A percentile compares a stretch with the other conserved stretches of the same genome.
Conservation (phyloP, 2,329 filamentous ascomycete species). For the Paramyrothecium roridum region DNA sequence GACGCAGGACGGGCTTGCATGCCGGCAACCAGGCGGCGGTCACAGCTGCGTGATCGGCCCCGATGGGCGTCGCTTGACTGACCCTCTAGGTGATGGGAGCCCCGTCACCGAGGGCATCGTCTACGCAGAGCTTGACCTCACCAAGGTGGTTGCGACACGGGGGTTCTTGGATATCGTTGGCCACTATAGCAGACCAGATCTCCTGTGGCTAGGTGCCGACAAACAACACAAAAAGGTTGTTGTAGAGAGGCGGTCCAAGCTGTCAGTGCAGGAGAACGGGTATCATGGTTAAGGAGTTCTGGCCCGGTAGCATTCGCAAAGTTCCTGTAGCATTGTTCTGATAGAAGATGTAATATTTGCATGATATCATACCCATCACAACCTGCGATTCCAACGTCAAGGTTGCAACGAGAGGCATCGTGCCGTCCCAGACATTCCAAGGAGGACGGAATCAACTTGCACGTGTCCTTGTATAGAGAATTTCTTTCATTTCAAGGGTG, state of each 20-base stretch:
- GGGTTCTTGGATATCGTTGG: conserved; percentile 34
- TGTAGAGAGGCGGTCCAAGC: conserved; percentile 7
- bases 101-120: conserved; percentile 39
- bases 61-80: conserved; percentile 15
- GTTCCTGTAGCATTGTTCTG: no score
- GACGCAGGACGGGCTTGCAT: conserved; percentile 30
- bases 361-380: no score
- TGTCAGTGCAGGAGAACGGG: not conserved
- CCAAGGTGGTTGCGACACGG: conserved; percentile 33
- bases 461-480: no score
- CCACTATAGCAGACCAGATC: conserved; percentile 33
- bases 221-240: conserved; percentile 11
- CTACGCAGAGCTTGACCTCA: conserved; percentile 46
- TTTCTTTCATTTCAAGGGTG: no score
- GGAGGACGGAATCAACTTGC: no score
- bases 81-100: conserved; percentile 4
- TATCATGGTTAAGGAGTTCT: no score
- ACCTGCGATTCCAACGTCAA: no score
- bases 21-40: conserved; percentile 14
- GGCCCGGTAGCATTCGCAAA: no score
- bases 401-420: no score
- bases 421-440: no score
- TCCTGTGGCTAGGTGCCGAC: conserved; percentile 31
- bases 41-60: conserved; percentile 17
- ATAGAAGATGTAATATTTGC: no score